phyloP scores from a whole-genome alignment of 257 asterid species.

The Orobanche coerulescens region DNA sequence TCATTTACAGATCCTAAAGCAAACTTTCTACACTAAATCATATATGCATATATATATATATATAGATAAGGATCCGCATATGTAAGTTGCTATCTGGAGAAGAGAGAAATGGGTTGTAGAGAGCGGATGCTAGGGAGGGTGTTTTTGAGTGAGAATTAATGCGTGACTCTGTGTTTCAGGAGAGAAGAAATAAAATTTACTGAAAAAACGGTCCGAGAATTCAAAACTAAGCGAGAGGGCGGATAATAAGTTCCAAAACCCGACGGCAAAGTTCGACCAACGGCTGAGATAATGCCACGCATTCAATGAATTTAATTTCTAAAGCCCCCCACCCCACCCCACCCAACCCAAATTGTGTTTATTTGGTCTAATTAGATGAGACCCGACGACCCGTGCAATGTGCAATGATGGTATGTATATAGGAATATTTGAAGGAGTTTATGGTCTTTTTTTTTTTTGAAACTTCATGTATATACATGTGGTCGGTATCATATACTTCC shows the following conservation, averaged over 20 bases:
- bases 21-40: neutral
- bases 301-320: no score
- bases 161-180: constrained; percentile 19
- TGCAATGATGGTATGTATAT: no score
- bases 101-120: neutral
- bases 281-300: constrained; percentile 29
- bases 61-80: constrained; percentile 16
- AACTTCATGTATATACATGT: no score
- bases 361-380: no score
- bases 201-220: constrained; percentile 38
- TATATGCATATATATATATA: neutral
- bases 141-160: constrained; percentile 17
- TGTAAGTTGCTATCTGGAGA: constrained; percentile 6
- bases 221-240: constrained; percentile 37
- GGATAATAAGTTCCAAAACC: constrained; percentile 27
- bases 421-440: no score
- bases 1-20: constrained; percentile 26
- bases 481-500: no score
- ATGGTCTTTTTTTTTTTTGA: no score
- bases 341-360: no score
- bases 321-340: no score
- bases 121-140: constrained; percentile 8
- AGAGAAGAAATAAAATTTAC: constrained; percentile 14
- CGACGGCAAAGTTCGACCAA: constrained; percentile 15
- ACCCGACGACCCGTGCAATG: no score